A percentile compares a stretch with the other conserved stretches of the same genome.
Evolutionary conservation across 2,329 filamentous ascomycete species (phyloP).

Genomic region (Nothomitra cinnamomea): DNA sequence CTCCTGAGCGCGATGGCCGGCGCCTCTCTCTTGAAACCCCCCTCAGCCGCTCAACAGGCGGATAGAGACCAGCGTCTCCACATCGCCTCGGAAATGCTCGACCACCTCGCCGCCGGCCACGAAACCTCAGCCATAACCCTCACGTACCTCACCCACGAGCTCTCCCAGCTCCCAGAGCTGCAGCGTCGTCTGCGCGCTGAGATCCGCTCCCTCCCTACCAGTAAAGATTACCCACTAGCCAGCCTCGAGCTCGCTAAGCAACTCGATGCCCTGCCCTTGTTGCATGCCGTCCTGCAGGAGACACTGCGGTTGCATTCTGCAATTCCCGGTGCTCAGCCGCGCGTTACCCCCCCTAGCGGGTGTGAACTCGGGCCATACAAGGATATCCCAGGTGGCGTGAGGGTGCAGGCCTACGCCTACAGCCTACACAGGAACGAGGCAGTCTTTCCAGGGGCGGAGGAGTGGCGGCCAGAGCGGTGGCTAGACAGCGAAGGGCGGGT

Average conservation of each 20-base stretch:
- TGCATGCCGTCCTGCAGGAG: slow-evolving; percentile 43
- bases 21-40: too few relatives aligned
- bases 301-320: slow-evolving; percentile 44
- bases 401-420: slow-evolving; percentile 31
- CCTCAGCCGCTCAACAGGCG: too few relatives aligned
- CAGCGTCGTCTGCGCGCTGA: slow-evolving; percentile 26
- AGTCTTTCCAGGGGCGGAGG: slow-evolving; percentile 30
- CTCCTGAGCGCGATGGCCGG: slow-evolving; percentile 16
- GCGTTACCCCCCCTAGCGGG: slow-evolving; percentile 26
- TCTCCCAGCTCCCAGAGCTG: slow-evolving; percentile 20
- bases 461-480: slow-evolving; percentile 28
- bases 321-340: slow-evolving; percentile 45
- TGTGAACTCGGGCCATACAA: not conserved
- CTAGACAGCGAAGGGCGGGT: slow-evolving; percentile 7
- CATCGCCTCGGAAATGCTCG: slow-evolving; percentile 56
- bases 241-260: slow-evolving; percentile 17
- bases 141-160: slow-evolving; percentile 45
- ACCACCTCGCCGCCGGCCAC: slow-evolving; percentile 62
- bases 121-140: slow-evolving; percentile 60
- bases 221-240: not conserved
- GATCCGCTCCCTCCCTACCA: slow-evolving; percentile 17
- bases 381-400: slow-evolving; percentile 22
- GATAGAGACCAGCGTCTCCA: too few relatives aligned
- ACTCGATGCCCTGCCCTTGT: slow-evolving; percentile 32
- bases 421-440: slow-evolving; percentile 32